Conservation (phyloP, 176 grass and related monocot species). For the Juncus effusus region DNA sequence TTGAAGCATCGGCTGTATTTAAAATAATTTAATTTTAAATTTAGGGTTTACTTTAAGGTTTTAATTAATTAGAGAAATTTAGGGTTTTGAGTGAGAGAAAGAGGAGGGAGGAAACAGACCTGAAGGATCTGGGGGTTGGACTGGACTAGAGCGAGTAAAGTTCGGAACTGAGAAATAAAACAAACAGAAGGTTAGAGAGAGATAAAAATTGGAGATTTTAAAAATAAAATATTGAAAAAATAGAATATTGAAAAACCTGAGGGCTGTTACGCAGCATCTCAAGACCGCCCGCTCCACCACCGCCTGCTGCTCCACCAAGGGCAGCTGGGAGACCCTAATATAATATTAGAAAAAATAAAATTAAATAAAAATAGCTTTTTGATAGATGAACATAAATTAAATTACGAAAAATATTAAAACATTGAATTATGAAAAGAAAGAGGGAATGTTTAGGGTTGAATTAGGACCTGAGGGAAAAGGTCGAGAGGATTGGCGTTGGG, state of each 20-base stretch:
- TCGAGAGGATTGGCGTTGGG: constrained; percentile 88
- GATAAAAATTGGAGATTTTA: constrained; percentile 6
- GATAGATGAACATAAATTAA: not conserved
- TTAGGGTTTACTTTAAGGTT: constrained; percentile 9
- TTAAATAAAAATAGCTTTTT: constrained; percentile 18
- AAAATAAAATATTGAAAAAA: not conserved
- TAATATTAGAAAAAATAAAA: constrained; percentile 15
- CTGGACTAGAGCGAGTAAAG: constrained; percentile 73
- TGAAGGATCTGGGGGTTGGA: constrained; percentile 90
- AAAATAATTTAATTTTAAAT: constrained; percentile 11
- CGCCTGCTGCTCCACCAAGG: constrained; percentile 29
- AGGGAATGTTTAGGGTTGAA: not conserved
- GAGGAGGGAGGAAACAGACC: constrained; percentile 29
- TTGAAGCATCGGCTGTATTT: constrained; percentile 94
- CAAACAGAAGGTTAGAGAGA: not conserved
- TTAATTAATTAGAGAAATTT: constrained; percentile 9
- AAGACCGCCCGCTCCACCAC: constrained; percentile 44
- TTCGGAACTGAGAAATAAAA: constrained; percentile 59
- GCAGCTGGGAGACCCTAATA: constrained; percentile 55
- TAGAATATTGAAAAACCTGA: constrained; percentile 48
- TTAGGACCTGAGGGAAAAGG: constrained; percentile 73
- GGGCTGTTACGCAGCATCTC: constrained; percentile 75
- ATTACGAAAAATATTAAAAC: constrained; percentile 12
- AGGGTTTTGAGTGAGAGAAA: constrained; percentile 5
- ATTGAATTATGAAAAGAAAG: not conserved